Percentiles rank a stretch among this genome's conserved stretches.
These are phyloP conservation scores for Macrolepiota albuminosa DNA, from an alignment of 768 basidiomycete species.

Conservation along the genomic window DNA sequence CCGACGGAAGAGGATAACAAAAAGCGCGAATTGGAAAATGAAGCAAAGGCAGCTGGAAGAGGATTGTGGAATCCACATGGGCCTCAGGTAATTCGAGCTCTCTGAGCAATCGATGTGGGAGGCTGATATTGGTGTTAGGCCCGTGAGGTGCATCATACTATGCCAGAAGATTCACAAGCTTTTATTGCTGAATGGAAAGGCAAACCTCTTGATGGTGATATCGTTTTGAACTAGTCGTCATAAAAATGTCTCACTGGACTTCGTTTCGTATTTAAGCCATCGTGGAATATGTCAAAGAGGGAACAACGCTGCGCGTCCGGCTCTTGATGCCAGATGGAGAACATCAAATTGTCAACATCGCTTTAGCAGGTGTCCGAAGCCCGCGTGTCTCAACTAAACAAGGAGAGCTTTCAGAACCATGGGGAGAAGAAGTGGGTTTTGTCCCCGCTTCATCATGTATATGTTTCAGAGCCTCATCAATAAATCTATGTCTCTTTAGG, in stretches of 20 bases:
- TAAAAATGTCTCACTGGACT: constrained; percentile 5
- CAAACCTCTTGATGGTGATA: constrained; percentile 77
- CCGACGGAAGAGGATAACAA: constrained; percentile 72
- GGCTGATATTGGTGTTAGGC: constrained; percentile 38
- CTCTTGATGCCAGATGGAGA: constrained; percentile 83
- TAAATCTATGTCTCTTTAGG: constrained; percentile 41
- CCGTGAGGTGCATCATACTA: constrained; percentile 70
- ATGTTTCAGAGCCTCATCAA: constrained; percentile 13
- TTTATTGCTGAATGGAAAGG: constrained; percentile 92
- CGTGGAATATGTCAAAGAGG: constrained; percentile 92
- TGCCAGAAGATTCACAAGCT: constrained; percentile 86
- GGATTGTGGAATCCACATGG: constrained; percentile 88
- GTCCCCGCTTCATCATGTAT: constrained; percentile 3
- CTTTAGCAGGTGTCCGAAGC: constrained; percentile 78
- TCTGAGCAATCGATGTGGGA: not conserved
- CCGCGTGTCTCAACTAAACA: constrained; percentile 65
- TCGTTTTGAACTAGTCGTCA: not conserved
- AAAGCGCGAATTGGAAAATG: constrained; percentile 69
- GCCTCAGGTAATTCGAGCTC: constrained; percentile 46
- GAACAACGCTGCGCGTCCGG: constrained; percentile 83
- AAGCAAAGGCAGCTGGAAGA: constrained; percentile 68
- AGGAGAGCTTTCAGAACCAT: constrained; percentile 76
- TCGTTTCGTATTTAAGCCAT: constrained; percentile 51
- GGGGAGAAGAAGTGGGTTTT: constrained; percentile 78
- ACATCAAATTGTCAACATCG: constrained; percentile 87